A percentile compares a stretch with the other conserved stretches of the same genome.
These are phyloP conservation scores for Fusarium sp. DNA, from an alignment of 2,329 filamentous ascomycete species.

Conservation along the genomic window DNA sequence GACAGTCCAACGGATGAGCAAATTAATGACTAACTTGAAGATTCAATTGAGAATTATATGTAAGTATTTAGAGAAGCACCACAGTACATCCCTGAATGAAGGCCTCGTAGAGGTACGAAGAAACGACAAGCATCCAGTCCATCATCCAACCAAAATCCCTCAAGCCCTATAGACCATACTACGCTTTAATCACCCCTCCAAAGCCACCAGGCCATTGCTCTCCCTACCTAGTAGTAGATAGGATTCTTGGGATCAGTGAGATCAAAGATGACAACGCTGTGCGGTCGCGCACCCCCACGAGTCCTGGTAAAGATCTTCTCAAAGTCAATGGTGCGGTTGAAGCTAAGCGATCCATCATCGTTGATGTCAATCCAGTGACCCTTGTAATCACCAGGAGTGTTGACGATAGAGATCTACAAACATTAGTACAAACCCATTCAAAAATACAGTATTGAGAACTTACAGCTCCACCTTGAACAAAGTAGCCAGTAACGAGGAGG, in stretches of 20 bases:
- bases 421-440: neutral
- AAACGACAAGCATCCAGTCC: too few relatives aligned
- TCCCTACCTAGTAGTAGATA: slow-evolving; percentile 58
- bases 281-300: slow-evolving; percentile 65
- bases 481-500: slow-evolving; percentile 71
- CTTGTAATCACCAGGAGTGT: slow-evolving; percentile 70
- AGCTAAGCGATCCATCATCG: slow-evolving; percentile 62
- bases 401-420: slow-evolving; percentile 62
- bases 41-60: too few relatives aligned
- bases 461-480: slow-evolving; percentile 67
- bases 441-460: neutral
- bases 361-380: slow-evolving; percentile 68
- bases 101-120: too few relatives aligned
- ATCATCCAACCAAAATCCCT: too few relatives aligned
- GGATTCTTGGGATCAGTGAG: slow-evolving; percentile 63
- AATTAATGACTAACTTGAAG: too few relatives aligned
- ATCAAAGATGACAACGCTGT: slow-evolving; percentile 66
- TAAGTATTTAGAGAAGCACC: too few relatives aligned
- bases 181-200: too few relatives aligned
- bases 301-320: slow-evolving; percentile 57
- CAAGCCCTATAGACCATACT: too few relatives aligned
- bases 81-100: too few relatives aligned
- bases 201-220: too few relatives aligned
- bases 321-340: slow-evolving; percentile 70
- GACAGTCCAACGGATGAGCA: too few relatives aligned